Evolutionary conservation across 2,329 filamentous ascomycete genomes (phyloP).

Genomic region (Tolypocladium paradoxum): DNA sequence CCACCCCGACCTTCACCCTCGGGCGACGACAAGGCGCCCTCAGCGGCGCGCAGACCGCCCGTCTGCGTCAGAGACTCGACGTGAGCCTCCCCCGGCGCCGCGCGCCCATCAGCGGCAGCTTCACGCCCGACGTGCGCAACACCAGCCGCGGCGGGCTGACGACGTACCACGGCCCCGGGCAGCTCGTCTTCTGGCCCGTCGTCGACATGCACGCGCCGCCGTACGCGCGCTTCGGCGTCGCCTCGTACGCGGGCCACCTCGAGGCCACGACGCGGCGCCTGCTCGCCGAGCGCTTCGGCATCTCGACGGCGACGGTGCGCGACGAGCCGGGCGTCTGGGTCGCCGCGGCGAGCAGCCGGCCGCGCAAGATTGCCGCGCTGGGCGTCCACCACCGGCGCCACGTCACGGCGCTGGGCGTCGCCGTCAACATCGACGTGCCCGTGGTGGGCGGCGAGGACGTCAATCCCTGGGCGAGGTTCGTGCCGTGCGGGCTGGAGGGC

Average conservation of each 20-base stretch:
- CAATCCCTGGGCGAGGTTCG: slow-evolving; percentile 59
- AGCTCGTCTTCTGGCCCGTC: slow-evolving; percentile 86
- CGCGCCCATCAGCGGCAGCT: slow-evolving; percentile 19
- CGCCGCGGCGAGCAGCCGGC: slow-evolving; percentile 12
- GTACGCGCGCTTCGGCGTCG: slow-evolving; percentile 53
- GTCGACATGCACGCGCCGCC: slow-evolving; percentile 58
- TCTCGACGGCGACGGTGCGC: slow-evolving; percentile 50
- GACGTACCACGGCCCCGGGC: slow-evolving; percentile 91
- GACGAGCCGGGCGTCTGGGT: slow-evolving; percentile 84
- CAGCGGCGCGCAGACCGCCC: slow-evolving; percentile 29
- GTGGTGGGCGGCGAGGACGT: slow-evolving; percentile 21
- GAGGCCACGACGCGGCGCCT: slow-evolving; percentile 65
- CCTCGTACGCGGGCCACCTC: slow-evolving; percentile 67
- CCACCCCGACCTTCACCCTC: slow-evolving; percentile 76
- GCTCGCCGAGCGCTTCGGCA: slow-evolving; percentile 43
- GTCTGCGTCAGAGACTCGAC: slow-evolving; percentile 30
- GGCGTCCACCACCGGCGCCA: slow-evolving; percentile 85
- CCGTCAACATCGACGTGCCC: slow-evolving; percentile 63
- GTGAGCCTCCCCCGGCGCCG: slow-evolving; percentile 13
- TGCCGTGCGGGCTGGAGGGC: slow-evolving; percentile 79
- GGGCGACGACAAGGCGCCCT: slow-evolving; percentile 65
- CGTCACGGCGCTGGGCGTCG: slow-evolving; percentile 75
- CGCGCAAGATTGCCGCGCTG: slow-evolving; percentile 74
- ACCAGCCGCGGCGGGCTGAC: slow-evolving; percentile 81
- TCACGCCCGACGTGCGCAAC: slow-evolving; percentile 50